Conservation (phyloP, 345 rosid species). For the Brassica juncea region DNA sequence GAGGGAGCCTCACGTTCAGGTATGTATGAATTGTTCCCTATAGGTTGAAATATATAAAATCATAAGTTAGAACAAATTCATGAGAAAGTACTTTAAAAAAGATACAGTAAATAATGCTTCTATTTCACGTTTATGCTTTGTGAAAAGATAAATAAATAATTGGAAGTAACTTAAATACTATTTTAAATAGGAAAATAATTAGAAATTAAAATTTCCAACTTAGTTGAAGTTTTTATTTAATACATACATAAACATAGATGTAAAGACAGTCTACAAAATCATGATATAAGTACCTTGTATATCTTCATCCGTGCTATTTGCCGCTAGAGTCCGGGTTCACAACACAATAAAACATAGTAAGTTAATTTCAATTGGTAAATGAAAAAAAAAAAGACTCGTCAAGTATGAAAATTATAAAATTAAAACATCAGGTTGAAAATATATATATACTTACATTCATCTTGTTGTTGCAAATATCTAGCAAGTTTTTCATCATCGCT, state of each 20-base stretch:
- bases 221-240: not conserved
- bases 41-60: not conserved
- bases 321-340: not conserved
- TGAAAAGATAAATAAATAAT: not conserved
- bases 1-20: slow-evolving; percentile 26
- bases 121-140: not conserved
- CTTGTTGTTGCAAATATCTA: slow-evolving; percentile 10
- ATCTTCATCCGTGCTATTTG: not conserved
- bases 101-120: not conserved
- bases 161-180: not conserved
- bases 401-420: not conserved
- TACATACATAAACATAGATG: not conserved
- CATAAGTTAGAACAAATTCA: not conserved
- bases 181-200: not conserved
- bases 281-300: slow-evolving; percentile 11
- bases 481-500: slow-evolving; percentile 18
- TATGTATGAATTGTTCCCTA: slow-evolving; percentile 29
- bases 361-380: not conserved
- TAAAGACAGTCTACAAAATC: not conserved
- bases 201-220: not conserved
- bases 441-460: slow-evolving; percentile 19
- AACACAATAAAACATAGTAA: not conserved
- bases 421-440: not conserved
- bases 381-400: not conserved
- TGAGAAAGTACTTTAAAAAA: not conserved